Evolutionary conservation across 2,329 filamentous ascomycete genomes (phyloP).

Genomic region (Ustulina deusta): DNA sequence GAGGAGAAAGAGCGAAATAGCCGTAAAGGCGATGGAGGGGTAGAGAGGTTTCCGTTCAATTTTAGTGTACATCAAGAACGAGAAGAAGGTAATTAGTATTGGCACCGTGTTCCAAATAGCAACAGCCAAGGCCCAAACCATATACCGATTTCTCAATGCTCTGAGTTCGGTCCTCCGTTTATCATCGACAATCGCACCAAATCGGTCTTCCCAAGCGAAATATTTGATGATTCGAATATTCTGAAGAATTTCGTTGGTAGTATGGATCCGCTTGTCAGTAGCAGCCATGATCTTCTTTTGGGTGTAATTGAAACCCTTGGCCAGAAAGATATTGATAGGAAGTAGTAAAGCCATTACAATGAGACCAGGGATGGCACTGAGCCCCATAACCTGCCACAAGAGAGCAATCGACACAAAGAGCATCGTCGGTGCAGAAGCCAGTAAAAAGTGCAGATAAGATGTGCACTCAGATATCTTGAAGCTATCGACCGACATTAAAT

Average conservation of each 20-base stretch:
- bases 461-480: slow-evolving; percentile 98
- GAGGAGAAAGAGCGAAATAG: slow-evolving; percentile 94
- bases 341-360: slow-evolving; percentile 89
- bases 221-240: slow-evolving; percentile 99
- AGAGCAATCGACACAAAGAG: slow-evolving; percentile 82
- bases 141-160: slow-evolving; percentile 83
- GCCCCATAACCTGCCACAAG: slow-evolving; percentile 89
- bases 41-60: slow-evolving; percentile 90
- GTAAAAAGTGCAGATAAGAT: slow-evolving; percentile 95
- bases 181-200: slow-evolving; percentile 86
- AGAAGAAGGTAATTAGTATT: slow-evolving; percentile 94
- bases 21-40: slow-evolving; percentile 94
- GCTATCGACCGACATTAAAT: slow-evolving; percentile 98
- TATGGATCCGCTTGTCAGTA: slow-evolving; percentile 94
- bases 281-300: slow-evolving; percentile 93
- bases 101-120: slow-evolving; percentile 98
- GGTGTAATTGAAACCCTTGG: slow-evolving; percentile 83
- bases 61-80: slow-evolving; percentile 92
- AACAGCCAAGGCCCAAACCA: slow-evolving; percentile 91
- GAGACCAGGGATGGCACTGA: slow-evolving; percentile 93
- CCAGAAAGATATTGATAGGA: slow-evolving; percentile 90
- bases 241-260: slow-evolving; percentile 95
- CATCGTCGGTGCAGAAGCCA: slow-evolving; percentile 90
- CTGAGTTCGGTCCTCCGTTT: slow-evolving; percentile 84
- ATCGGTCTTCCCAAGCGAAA: slow-evolving; percentile 97